Evolutionary conservation across 2,329 filamentous ascomycete species (phyloP), one percentile per base, ranked within the genome.

Genomic region (Zymoseptoria passerinii): DNA sequence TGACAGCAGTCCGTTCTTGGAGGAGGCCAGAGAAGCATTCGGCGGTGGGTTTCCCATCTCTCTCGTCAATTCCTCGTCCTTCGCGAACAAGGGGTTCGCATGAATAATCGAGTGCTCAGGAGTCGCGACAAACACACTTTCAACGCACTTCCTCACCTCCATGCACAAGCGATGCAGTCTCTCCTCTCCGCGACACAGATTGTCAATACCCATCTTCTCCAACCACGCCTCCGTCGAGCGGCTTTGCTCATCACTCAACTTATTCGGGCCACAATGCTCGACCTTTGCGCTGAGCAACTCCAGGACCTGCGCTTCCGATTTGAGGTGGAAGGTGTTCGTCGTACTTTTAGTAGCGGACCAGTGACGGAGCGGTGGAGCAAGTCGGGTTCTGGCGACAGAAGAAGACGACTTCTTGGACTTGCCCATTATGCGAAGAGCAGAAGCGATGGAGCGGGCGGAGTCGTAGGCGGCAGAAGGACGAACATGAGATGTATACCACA

Each of bases 401-500:
- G 35, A 16, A 10, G 71, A 66, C 8, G 71, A 70, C 63, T 75
- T 76, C 54, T 72, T 73, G 5, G 77, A 71, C 59, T 84, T 80
- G 61, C 86, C 88, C 94, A 99, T 97, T 7, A 88, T 90, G 73
- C 94, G 95, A 53, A 99, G 77, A 4, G 92, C 94, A 60, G 89
- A 82, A 5, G 91, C 89, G 52, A 97, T 87, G 63, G 92, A 90
- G 59, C 87, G 86, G 48, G 90, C 90, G 65, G 95, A 88, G 60
- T 94, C 89, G 68, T 96, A 97, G 8, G 86, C 84, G 53, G 86
- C 88, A 3, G 94, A 96, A 67, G 92, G 92, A 62, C 90, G 87
- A 28, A 97, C 92, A 72, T 96, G 91, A 1, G 89, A 92, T 60
- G 94, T 89, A 71, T 95, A 99, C 94, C 94, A 99, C 89, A 97